Evolutionary conservation across 306 rosid species (phyloP), one percentile per base, ranked within the genome.

Genomic region (Mucuna pruriens): DNA sequence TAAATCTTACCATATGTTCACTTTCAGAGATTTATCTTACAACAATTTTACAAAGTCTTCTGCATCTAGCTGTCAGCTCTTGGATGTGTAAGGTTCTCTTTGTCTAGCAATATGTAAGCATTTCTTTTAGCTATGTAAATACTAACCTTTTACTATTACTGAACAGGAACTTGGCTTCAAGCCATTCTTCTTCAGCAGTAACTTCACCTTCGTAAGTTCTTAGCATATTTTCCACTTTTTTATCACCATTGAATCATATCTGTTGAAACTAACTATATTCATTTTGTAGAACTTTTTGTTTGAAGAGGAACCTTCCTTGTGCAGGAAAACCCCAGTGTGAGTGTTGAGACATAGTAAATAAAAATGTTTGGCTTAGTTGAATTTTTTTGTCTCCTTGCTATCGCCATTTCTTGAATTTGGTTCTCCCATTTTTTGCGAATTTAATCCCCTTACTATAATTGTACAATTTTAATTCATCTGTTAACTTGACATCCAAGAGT

Each of bases 1-100:
- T 60, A 26, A 46, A 80, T 75, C 49, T 19, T 36, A 66, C 75
- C 25, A 5, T 40, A 4, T 45, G 57, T 23, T 78, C 25, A 70
- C 63, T 75, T 90, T 52, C 91, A 94, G 97, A 15, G 96, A 92
- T 86, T 83, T 94, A 74, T 94, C 98, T 79, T 88, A 88, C 91
- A 94, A 94, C 86, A 94, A 90, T 78, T 94, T 94, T 73, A 84
- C 90, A 2, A 80, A 78, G 65, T 78, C 89, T 58, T 40, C 80
- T 70, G 63, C 77, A 3, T 3, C 46, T 60, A 8, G 44, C 80
- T 92, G 91, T 82, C 85, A 49, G 39, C 74, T 0, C 15, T 60
- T 73, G 49, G 5, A 60, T 75, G 85, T 88, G 97, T 92, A 85
- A 88, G 92, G 55, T 69, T 76, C 51, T 52, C 61, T 40, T 9